These are phyloP conservation scores for Penicillium sp. DNA, from an alignment of 2,329 filamentous ascomycete species.

Conservation along the genomic window DNA sequence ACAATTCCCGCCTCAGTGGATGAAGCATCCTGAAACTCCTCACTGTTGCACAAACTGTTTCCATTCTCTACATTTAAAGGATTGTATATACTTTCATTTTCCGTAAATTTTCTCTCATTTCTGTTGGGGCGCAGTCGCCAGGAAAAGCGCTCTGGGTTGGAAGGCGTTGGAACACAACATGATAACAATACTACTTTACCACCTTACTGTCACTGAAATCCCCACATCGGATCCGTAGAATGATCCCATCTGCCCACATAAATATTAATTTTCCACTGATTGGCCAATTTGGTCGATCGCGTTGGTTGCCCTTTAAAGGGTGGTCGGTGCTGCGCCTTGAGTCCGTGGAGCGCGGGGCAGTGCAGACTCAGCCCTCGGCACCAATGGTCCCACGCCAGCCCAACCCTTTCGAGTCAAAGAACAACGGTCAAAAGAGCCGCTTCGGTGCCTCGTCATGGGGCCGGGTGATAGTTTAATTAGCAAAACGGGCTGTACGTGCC, in stretches of 20 bases:
- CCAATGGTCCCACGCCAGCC: not conserved
- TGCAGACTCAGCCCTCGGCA: not conserved
- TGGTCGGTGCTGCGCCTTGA: slow-evolving; percentile 1
- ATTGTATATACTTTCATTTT: not conserved
- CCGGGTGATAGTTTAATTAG: not conserved
- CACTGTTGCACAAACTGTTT: not conserved
- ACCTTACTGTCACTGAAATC: not conserved
- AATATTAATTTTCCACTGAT: not conserved
- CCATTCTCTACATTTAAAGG: not conserved
- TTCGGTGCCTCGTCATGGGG: not conserved
- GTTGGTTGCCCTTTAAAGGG: not conserved
- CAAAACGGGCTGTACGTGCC: not conserved
- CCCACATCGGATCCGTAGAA: not conserved
- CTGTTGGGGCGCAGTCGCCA: not conserved
- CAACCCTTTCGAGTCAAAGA: not conserved
- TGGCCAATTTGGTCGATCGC: not conserved
- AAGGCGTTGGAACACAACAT: not conserved
- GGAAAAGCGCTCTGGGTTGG: not conserved
- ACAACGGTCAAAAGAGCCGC: not conserved
- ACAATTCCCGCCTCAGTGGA: slow-evolving; percentile 3
- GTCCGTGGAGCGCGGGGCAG: slow-evolving; percentile 1
- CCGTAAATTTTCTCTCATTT: not conserved
- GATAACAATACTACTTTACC: not conserved
- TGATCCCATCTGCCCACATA: not conserved
- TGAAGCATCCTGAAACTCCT: not conserved